Base-by-base conservation (phyloP, 78 protist species). In the Chrysochromulina tobinii region DNA sequence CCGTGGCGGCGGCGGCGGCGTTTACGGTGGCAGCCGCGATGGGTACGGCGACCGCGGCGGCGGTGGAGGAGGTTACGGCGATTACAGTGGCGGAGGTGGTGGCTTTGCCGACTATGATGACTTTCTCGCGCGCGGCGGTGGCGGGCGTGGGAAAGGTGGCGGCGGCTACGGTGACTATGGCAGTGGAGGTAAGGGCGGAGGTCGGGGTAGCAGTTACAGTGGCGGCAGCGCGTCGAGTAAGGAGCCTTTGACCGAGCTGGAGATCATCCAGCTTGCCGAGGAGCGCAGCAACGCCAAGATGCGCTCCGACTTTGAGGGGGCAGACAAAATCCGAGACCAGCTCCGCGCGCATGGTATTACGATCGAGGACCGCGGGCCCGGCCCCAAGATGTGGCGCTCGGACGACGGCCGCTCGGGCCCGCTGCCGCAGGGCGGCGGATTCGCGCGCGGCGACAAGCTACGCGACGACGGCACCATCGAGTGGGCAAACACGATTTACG, bases 401-500 rank as follows among this genome's bases (percentile, higher is more conserved):
- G 17, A 1, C 57, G 51, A 50, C 59, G 83, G 83, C 51, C 59
- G 51, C 51, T 50, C 58, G 27, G 83, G 83, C 54, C 7, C 3
- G 58, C 3, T 50, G 57, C 38, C 2, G 25, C 14, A 3, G 1
- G 83, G 27, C 51, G 83, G 83, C 18, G 83, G 83, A 21, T 6
- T 18, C 18, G 58, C 57, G 2, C 83, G 83, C 54, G 83, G 83
- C 58, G 83, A 75, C 83, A 27, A 50, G 83, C 3, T 12, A n/a
- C 54, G 11, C n/a, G 54, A 38, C 58, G 83, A 75, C 57, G 83
- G 83, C 0, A 50, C 83, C 57, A 1, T 75, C 58, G 9, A 54
- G 54, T 75, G 83, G 83, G 83, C 38, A 57, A 75, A 75, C 83
- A 75, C 83, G 18, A 75, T 75, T n/a, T 75, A 50, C 57, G 57